These are phyloP conservation scores for Aspergillus affinis DNA, from an alignment of 495 filamentous ascomycete genomes.

Conservation along the genomic window DNA sequence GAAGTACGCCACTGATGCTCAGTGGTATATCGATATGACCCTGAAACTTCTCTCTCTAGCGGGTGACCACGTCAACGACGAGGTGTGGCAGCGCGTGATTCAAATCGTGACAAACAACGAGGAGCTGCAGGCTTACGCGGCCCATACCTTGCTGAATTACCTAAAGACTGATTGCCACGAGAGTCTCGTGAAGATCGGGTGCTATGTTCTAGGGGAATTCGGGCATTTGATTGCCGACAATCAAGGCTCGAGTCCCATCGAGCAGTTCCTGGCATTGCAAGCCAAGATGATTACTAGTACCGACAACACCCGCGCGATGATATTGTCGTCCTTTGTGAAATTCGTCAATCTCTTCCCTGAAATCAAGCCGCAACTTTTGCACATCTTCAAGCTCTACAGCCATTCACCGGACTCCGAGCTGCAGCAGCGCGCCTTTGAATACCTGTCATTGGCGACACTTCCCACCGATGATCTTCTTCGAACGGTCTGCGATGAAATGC, in stretches of 20 bases:
- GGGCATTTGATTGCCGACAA: slow-evolving; percentile 97
- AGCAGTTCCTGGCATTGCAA: slow-evolving; percentile 93
- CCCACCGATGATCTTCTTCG: slow-evolving; percentile 89
- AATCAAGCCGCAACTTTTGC: slow-evolving; percentile 91
- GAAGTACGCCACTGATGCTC: slow-evolving; percentile 96
- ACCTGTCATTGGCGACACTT: slow-evolving; percentile 80
- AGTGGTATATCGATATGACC: slow-evolving; percentile 99
- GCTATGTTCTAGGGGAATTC: slow-evolving; percentile 94
- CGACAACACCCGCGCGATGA: slow-evolving; percentile 85
- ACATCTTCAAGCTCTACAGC: slow-evolving; percentile 88
- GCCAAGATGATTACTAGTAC: slow-evolving; percentile 87
- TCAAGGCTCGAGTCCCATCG: slow-evolving; percentile 89
- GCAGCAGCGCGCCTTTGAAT: slow-evolving; percentile 96
- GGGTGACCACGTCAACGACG: slow-evolving; percentile 97
- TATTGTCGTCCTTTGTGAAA: slow-evolving; percentile 93
- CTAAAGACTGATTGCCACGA: slow-evolving; percentile 93
- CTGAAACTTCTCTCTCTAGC: slow-evolving; percentile 93
- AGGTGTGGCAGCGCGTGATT: slow-evolving; percentile 99
- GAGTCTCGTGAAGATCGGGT: slow-evolving; percentile 95
- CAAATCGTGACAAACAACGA: slow-evolving; percentile 99
- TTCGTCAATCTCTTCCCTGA: slow-evolving; percentile 98
- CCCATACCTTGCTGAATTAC: slow-evolving; percentile 86
- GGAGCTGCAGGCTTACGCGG: slow-evolving; percentile 94
- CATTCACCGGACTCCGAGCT: slow-evolving; percentile 93
- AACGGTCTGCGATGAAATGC: slow-evolving; percentile 98